Evolutionary conservation across 1,284 basidiomycete species (phyloP), one percentile per base, ranked within the genome.

Genomic region (Papiliotrema laurentii): DNA sequence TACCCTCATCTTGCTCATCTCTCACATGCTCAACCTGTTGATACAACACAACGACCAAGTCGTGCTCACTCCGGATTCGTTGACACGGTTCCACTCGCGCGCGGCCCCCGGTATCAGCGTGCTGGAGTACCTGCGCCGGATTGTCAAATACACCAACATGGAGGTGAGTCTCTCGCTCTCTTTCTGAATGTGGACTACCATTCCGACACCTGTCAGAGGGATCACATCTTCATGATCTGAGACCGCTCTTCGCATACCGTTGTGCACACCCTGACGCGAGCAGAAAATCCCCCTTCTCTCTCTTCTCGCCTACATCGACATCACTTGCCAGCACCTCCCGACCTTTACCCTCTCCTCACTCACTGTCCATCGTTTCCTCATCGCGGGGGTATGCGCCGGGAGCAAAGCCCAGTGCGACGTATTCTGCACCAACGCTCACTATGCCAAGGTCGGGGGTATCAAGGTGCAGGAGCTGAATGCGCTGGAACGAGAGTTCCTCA

Each of bases 341-440:
- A 78, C 82, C 42, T 94, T 94, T 76, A 93, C 88, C 33, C 81
- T 97, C 58, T 88, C 89, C 36, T 94, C 89, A 28, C 81, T 94
- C 65, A 97, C 93, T 27, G 91, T 91, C 63, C 93, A 96, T 75
- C 89, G 91, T 48, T 96, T 96, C 76, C 80, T 93, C 67, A 94
- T 94, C 74, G 81, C 91, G 44, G 82, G 89, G 58, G 84, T 93
- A 66, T 83, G 86, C 34, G 85, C 92, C 48, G 84, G 88, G 49
- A 86, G 83, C 73, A 96, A 97, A 74, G 88, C 89, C 1, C 82
- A 94, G 46, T 93, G 87, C 73, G 92, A 97, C 75, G 82, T 84
- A 18, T 96, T 96, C 71, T 92, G 88, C 75, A 89, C 88, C 39
- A 96, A 96, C 71, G 82, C 81, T 44, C 82, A 91, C 64, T 96